A percentile compares a stretch with the other conserved stretches of the same genome.
Evolutionary conservation across 1,284 basidiomycete genomes (phyloP).

Genomic region (Heliocybe sulcata): DNA sequence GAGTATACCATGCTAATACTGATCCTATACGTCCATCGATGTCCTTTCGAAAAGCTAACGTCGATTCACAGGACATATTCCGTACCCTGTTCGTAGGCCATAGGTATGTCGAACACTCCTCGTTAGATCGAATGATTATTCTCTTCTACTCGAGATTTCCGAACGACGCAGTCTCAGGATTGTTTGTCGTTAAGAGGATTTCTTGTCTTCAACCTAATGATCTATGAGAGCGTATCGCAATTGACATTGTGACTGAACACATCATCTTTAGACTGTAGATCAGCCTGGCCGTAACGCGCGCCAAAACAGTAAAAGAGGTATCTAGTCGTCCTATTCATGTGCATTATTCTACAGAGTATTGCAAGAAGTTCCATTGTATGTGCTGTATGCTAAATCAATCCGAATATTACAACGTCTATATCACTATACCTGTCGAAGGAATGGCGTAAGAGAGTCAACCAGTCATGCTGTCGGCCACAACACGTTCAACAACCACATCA

Average conservation of each 20-base stretch:
- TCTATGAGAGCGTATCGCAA: slow-evolving; percentile 5
- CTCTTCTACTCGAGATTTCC: slow-evolving; percentile 5
- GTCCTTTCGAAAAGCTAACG: neutral
- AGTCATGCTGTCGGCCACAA: slow-evolving; percentile 35
- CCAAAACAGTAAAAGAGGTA: neutral
- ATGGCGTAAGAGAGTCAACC: neutral
- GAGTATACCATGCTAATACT: slow-evolving; percentile 83
- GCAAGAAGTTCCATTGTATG: neutral
- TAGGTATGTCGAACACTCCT: neutral
- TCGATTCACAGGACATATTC: neutral
- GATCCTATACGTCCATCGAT: slow-evolving; percentile 37
- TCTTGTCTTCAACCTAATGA: slow-evolving; percentile 37
- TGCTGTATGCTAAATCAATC: neutral
- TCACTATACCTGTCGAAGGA: neutral
- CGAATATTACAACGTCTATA: neutral
- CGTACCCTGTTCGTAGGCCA: neutral
- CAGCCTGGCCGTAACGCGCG: neutral
- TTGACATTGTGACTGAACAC: neutral
- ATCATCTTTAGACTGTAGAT: neutral
- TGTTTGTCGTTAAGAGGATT: neutral
- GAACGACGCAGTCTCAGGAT: neutral
- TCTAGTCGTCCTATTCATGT: neutral
- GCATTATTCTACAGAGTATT: neutral
- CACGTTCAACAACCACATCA: slow-evolving; percentile 52
- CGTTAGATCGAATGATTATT: slow-evolving; percentile 1